Conservation (phyloP, 192 early-diverging fungal species). For the Coemansia sp. region DNA sequence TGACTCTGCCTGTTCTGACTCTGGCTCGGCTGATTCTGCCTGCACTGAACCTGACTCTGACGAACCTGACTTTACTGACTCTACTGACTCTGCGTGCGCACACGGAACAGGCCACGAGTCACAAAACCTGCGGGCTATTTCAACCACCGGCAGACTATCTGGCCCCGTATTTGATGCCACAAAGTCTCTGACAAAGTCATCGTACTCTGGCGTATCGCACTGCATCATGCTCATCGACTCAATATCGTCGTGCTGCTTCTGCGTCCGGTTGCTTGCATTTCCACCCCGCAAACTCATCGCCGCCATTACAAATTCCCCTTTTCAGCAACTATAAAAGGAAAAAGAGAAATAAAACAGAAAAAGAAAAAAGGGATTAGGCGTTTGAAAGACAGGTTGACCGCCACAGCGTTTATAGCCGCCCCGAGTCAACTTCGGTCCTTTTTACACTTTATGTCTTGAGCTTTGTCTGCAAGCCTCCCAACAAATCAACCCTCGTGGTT, state of each 20-base stretch:
- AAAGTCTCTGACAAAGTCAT: constrained; percentile 38
- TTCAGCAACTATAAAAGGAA: background rate
- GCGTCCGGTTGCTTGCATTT: background rate
- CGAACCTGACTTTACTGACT: background rate
- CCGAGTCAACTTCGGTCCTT: too few relatives aligned
- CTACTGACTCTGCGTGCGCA: background rate
- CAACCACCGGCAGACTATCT: constrained; percentile 10
- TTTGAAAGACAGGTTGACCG: too few relatives aligned
- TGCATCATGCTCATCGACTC: constrained; percentile 27
- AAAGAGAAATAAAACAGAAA: background rate
- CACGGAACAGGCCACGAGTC: constrained; percentile 30
- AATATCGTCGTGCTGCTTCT: constrained; percentile 11
- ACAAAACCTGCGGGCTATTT: constrained; percentile 31
- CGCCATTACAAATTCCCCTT: too few relatives aligned
- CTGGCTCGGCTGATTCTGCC: background rate
- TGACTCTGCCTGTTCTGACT: background rate
- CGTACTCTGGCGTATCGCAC: constrained; percentile 42
- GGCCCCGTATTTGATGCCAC: background rate
- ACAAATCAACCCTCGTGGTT: too few relatives aligned
- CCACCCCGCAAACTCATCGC: too few relatives aligned
- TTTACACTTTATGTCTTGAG: too few relatives aligned
- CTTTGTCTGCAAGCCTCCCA: too few relatives aligned
- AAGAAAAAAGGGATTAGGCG: background rate
- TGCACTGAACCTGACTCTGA: background rate
- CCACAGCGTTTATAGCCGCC: too few relatives aligned